A percentile compares a stretch with the other conserved stretches of the same genome.
Conservation (phyloP, 352 stramenopile genomes). For the Globisporangium alternatum region DNA sequence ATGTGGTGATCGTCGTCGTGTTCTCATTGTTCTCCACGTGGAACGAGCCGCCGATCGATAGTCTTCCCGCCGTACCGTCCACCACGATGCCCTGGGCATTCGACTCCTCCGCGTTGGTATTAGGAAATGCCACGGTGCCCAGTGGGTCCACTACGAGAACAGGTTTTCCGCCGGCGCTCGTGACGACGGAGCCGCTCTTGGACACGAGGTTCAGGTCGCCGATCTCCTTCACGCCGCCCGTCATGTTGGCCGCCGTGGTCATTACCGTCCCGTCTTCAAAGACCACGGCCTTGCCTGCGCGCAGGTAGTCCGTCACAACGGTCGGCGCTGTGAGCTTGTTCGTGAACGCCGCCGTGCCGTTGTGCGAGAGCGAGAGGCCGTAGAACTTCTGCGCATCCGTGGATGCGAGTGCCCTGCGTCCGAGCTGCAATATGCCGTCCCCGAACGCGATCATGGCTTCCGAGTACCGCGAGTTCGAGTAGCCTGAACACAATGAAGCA, state of each 20-base stretch:
- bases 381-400: slow-evolving; percentile 65
- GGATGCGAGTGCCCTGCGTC: slow-evolving; percentile 42
- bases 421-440: slow-evolving; percentile 57
- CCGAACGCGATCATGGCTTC: slow-evolving; percentile 73
- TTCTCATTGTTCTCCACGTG: slow-evolving; percentile 44
- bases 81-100: slow-evolving; percentile 44
- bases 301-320: slow-evolving; percentile 63
- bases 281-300: slow-evolving; percentile 54
- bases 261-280: slow-evolving; percentile 78
- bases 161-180: slow-evolving; percentile 59
- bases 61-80: slow-evolving; percentile 30
- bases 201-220: slow-evolving; percentile 79
- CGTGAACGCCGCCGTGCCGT: slow-evolving; percentile 65
- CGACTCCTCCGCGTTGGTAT: slow-evolving; percentile 43
- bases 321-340: slow-evolving; percentile 67
- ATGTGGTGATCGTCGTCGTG: slow-evolving; percentile 37
- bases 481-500: slow-evolving; percentile 38
- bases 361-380: slow-evolving; percentile 60
- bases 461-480: slow-evolving; percentile 68
- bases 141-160: slow-evolving; percentile 53
- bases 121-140: slow-evolving; percentile 47
- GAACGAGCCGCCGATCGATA: slow-evolving; percentile 43
- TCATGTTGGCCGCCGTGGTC: slow-evolving; percentile 76
- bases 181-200: slow-evolving; percentile 52
- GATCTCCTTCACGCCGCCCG: slow-evolving; percentile 68